A percentile compares a stretch with the other conserved stretches of the same genome.
phyloP scores from a whole-genome alignment of 768 basidiomycete genomes.

The Amanita rubescens region DNA sequence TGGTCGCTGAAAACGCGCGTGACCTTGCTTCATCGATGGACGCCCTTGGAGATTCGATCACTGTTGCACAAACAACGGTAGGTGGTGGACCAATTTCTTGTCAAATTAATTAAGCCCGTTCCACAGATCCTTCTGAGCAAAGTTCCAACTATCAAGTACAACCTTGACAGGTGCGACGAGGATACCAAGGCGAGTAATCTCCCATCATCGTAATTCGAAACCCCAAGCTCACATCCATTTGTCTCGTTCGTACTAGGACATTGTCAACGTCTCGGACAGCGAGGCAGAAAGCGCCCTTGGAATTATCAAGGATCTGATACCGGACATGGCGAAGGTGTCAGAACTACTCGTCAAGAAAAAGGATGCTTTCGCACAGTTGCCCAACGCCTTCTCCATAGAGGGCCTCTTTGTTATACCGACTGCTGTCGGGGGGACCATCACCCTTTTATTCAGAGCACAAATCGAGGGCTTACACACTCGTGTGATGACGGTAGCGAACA shows the following conservation, averaged over 20 bases:
- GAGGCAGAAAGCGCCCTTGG: background rate
- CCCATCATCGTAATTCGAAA: too few species aligned
- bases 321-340: background rate
- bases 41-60: background rate
- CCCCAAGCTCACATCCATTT: background rate
- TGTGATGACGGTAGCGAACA: background rate
- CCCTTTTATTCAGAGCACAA: background rate
- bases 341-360: background rate
- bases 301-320: background rate
- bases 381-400: background rate
- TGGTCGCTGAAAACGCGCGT: background rate
- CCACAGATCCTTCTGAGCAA: background rate
- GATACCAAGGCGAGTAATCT: background rate
- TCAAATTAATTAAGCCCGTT: background rate
- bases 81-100: background rate
- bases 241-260: background rate
- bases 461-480: background rate
- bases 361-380: background rate
- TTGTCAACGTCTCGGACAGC: background rate
- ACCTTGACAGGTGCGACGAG: background rate
- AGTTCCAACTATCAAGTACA: background rate
- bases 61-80: background rate
- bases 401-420: too few species aligned
- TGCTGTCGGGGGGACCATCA: too few species aligned
- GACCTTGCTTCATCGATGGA: background rate